Conservation (phyloP, 345 rosid genomes). For the Eucalyptus guilfoylei region DNA sequence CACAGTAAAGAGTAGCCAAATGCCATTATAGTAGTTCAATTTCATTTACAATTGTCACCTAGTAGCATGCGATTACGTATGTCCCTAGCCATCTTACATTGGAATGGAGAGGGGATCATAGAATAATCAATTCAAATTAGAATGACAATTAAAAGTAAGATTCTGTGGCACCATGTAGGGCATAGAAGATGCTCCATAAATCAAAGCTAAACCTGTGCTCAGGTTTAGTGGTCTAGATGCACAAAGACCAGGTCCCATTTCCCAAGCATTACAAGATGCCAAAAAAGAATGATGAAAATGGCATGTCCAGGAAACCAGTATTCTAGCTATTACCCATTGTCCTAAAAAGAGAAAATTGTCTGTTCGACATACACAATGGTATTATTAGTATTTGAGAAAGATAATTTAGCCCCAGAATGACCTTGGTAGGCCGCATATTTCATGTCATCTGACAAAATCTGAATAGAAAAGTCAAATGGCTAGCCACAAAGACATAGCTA, state of each 20-base stretch:
- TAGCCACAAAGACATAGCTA: background rate
- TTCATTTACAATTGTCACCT: background rate
- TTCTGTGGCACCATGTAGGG: background rate
- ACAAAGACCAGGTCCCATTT: background rate
- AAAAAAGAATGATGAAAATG: background rate
- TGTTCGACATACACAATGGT: background rate
- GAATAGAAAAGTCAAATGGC: background rate
- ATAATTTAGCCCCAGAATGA: background rate
- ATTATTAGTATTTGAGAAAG: background rate
- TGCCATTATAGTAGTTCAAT: background rate
- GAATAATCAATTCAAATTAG: background rate
- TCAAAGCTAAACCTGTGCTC: background rate
- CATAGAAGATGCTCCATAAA: background rate
- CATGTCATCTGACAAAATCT: background rate
- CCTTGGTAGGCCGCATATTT: background rate
- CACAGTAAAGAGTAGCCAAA: background rate
- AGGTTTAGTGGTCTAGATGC: background rate
- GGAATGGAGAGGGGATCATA: background rate
- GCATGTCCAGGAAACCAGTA: background rate
- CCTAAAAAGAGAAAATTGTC: background rate
- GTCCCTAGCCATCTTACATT: background rate
- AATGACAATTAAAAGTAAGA: background rate
- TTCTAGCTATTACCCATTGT: background rate
- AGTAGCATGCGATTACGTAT: accelerated
- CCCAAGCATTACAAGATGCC: background rate